A percentile compares a stretch with the other conserved stretches of the same genome.
These are phyloP conservation scores for Geotrichum klebahnii DNA, from an alignment of 1,139 yeast genomes.

Conservation along the genomic window DNA sequence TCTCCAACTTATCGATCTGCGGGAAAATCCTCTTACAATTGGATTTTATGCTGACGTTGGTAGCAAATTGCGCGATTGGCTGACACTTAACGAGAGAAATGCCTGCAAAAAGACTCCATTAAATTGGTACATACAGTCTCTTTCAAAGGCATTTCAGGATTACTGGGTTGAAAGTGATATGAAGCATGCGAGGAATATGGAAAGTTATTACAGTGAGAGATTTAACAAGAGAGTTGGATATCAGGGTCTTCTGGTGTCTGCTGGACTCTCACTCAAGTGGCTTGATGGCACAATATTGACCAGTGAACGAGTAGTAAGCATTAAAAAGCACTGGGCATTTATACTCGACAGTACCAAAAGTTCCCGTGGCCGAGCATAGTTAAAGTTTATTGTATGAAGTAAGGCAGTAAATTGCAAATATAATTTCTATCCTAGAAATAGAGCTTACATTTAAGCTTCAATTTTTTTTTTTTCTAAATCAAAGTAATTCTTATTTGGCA, in stretches of 20 bases:
- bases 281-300: conserved; percentile 15
- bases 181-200: not conserved
- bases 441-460: too few relatives aligned
- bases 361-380: not conserved
- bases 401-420: not conserved
- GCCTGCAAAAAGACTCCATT: not conserved
- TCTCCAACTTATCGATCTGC: conserved; percentile 34
- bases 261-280: conserved; percentile 12
- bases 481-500: too few relatives aligned
- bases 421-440: too few relatives aligned
- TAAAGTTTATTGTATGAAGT: not conserved
- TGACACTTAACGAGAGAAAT: conserved; percentile 11
- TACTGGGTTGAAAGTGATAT: conserved; percentile 3
- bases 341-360: too few relatives aligned
- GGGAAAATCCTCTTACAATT: conserved; percentile 36
- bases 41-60: conserved; percentile 32
- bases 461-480: too few relatives aligned
- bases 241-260: conserved; percentile 14
- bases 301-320: not conserved
- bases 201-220: not conserved
- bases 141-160: conserved; percentile 1
- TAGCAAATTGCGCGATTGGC: not conserved
- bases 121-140: not conserved
- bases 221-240: conserved; percentile 10
- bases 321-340: conserved; percentile 9